Base-by-base conservation (phyloP, 352 stramenopile species). In the Pilasporangium apinafurcum region DNA sequence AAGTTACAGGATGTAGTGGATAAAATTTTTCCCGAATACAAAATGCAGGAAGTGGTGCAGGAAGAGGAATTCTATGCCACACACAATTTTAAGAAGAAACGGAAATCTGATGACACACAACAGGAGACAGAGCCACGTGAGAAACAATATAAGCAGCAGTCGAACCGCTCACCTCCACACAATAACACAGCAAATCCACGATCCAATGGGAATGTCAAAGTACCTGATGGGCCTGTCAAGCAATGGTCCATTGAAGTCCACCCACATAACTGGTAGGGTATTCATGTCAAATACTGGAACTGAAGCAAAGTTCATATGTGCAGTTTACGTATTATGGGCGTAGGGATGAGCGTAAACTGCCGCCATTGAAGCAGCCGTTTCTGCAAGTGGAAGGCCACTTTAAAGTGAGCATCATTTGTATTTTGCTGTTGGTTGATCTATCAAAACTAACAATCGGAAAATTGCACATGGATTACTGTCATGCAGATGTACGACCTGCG, bases 1-100 rank as follows among this genome's bases (percentile, higher is more conserved):
- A 67, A 77, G 18, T 48, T 91, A 8, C 78, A 91, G 36, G 65
- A 83, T 44, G 65, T 88, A 25, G 73, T 88, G 27, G 78, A 91
- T 52, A 63, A 61, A 16, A 72, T 91, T 55, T 91, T 87, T 37
- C 75, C 78, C 5, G 62, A 88, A 38, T 70, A 76, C 36, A 69
- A 75, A 47, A 56, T 65, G 22, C 49, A 65, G 18, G 75, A 91
- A 25, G 50, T 32, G 7, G 62, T 51, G 41, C 47, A 70, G 1
- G 72, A 85, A 43, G 48, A 51, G 24, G 60, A 79, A 37, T 88
- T 91, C 27, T 91, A 91, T 44, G 37, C 51, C n/a, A 53, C 57
- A 10, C 68, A 86, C 50, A 57, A 48, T 17, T 88, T 88, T 45
- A 67, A 66, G 18, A 59, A 63, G 33, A 83, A 77, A 38, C 41